These are phyloP conservation scores for Quercus engelmannii DNA, from an alignment of 306 rosid species.

Conservation along the genomic window DNA sequence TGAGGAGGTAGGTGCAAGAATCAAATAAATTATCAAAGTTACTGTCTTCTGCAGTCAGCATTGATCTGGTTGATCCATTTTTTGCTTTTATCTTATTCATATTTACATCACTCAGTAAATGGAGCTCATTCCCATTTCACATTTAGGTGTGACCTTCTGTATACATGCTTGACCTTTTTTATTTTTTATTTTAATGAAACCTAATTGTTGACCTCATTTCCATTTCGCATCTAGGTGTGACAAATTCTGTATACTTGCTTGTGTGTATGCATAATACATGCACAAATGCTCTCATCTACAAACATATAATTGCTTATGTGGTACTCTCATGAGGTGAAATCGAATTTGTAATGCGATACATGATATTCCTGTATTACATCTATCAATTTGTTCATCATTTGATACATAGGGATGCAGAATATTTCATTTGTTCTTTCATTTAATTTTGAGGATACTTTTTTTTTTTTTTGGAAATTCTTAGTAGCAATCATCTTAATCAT, in stretches of 20 bases:
- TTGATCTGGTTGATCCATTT: not conserved
- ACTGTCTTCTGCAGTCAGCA: not conserved
- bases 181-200: too few relatives aligned
- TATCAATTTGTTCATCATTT: too few relatives aligned
- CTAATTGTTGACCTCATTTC: too few relatives aligned
- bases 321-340: too few relatives aligned
- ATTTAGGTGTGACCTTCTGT: too few relatives aligned
- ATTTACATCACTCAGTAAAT: not conserved
- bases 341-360: too few relatives aligned
- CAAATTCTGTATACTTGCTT: not conserved
- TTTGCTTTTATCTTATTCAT: not conserved
- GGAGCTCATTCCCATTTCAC: not conserved
- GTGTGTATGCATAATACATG: not conserved
- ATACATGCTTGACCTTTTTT: too few relatives aligned
- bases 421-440: too few relatives aligned
- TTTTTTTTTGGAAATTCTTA: not conserved
- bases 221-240: not conserved
- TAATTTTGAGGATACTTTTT: not conserved
- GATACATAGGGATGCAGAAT: too few relatives aligned
- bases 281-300: not conserved
- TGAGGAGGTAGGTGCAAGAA: slow-evolving; percentile 72
- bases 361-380: too few relatives aligned
- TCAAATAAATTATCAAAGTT: slow-evolving; percentile 12
- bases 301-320: too few relatives aligned
- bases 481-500: not conserved